A percentile compares a stretch with the other conserved stretches of the same genome.
Evolutionary conservation across 176 grass and related monocot species (phyloP).

Genomic region (Elaeis guineensis): DNA sequence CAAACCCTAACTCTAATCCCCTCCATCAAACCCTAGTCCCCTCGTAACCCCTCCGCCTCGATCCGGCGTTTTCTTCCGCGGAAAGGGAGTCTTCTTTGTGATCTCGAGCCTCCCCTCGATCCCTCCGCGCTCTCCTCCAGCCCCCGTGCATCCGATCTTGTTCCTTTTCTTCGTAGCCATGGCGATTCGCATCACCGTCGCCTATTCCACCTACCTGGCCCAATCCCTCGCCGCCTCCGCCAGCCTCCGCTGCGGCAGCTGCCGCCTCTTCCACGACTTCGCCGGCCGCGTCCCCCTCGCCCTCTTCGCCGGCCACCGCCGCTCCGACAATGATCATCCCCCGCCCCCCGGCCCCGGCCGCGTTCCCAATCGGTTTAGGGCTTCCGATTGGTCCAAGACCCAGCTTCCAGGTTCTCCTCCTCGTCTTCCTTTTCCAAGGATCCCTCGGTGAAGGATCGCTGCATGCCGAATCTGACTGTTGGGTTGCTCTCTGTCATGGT

Average conservation of each 20-base stretch:
- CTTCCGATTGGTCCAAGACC: too few relatives aligned
- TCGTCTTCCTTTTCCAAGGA: constrained; percentile 16
- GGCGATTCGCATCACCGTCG: constrained; percentile 88
- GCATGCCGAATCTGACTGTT: constrained; percentile 24
- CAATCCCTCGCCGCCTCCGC: constrained; percentile 54
- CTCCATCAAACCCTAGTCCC: neutral
- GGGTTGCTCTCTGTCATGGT: constrained; percentile 45
- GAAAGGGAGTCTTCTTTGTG: constrained; percentile 7
- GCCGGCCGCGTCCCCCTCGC: constrained; percentile 35
- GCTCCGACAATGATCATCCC: constrained; percentile 14
- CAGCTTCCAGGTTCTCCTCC: neutral
- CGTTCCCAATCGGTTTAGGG: constrained; percentile 17
- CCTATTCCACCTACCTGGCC: constrained; percentile 74
- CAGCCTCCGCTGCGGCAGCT: constrained; percentile 42
- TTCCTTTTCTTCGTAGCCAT: constrained; percentile 35
- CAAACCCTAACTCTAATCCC: neutral
- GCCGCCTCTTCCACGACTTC: constrained; percentile 35
- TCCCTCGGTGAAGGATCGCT: constrained; percentile 12
- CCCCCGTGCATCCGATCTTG: constrained; percentile 13
- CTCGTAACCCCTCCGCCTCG: constrained; percentile 8
- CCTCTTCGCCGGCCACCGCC: constrained; percentile 37
- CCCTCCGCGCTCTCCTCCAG: too few relatives aligned
- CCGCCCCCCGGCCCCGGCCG: constrained; percentile 9
- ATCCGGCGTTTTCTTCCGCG: constrained; percentile 5
- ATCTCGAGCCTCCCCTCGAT: constrained; percentile 13